Evolutionary conservation across 192 early-diverging fungal genomes (phyloP), one percentile per base, ranked within the genome.

Genomic region (Coemansia biformis): DNA sequence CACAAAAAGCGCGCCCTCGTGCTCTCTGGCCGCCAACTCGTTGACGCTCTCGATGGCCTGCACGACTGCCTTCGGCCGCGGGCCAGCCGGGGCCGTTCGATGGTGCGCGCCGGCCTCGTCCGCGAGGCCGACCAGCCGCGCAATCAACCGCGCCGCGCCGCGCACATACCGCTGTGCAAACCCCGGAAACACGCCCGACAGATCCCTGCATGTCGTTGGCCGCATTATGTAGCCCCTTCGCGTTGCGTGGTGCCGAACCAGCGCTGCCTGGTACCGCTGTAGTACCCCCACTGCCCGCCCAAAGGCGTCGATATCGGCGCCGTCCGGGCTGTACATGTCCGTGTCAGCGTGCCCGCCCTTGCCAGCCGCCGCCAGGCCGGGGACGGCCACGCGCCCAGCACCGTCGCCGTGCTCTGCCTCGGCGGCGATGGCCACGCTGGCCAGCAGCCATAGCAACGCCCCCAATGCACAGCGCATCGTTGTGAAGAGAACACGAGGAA

Each of bases 1-100:
- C 19, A 74, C 65, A 61, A 79, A 75, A 15, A 79, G 51, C 2
- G 88, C 81, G 44, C 83, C 84, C 36, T 74, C 54, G 36, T 83
- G 50, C 0, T 46, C 56, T 12, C 24, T n/a, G 10, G 37, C 49
- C 0, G 55, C 59, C 17, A 68, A 43, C 21, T n/a, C 23, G 16
- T 24, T 11, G 19, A 74, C 15, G 12, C 35, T 37, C 13, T 29
- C 39, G 2, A 55, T 29, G 19, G 63, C 49, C 38, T 54, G 13
- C 33, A 36, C 41, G 4, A 74, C 43, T 0, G 28, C 30, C 18
- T 36, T 35, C 7, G 60, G 54, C 57, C 12, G 38, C 26, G n/a
- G 13, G 15, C 13, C 38, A 12, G 14, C 14, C 13, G 26, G 37
- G 15, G 16, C 23, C 26, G 16, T 23, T 19, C 35, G n/a, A 38